phyloP scores from a whole-genome alignment of 805 yeast genomes.

The Starmerella cellae region DNA sequence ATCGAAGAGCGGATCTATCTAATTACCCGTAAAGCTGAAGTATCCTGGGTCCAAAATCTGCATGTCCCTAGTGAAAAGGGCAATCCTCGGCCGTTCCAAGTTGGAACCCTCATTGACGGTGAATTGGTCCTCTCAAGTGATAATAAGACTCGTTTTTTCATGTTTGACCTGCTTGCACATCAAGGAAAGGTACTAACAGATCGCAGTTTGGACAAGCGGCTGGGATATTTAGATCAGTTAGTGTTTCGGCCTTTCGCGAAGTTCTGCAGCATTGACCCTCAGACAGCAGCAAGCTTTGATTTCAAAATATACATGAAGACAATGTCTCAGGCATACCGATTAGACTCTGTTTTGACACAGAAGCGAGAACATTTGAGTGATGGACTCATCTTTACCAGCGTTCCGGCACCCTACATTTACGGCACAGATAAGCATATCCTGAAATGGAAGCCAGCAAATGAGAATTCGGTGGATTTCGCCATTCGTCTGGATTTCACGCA shows the following conservation, averaged over 20 bases:
- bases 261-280: conserved; percentile 56
- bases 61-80: conserved; percentile 55
- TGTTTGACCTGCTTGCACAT: conserved; percentile 81
- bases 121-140: conserved; percentile 52
- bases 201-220: conserved; percentile 62
- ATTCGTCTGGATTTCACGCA: conserved; percentile 55
- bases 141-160: conserved; percentile 53
- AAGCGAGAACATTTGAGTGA: conserved; percentile 78
- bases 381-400: conserved; percentile 87
- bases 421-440: conserved; percentile 80
- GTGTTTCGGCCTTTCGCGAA: conserved; percentile 72
- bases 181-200: conserved; percentile 60
- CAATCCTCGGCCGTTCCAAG: conserved; percentile 50
- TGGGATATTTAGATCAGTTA: conserved; percentile 73
- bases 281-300: conserved; percentile 62
- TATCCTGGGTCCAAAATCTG: conserved; percentile 58
- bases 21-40: conserved; percentile 80
- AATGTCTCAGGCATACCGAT: conserved; percentile 72
- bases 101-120: conserved; percentile 86
- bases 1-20: conserved; percentile 81
- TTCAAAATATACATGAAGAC: conserved; percentile 76
- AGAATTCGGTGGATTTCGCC: conserved; percentile 83
- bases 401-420: conserved; percentile 69
- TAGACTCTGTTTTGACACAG: conserved; percentile 59
- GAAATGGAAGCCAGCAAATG: conserved; percentile 97